Base-by-base conservation (phyloP, 495 filamentous ascomycete genomes). In the Tuber melanosporum region DNA sequence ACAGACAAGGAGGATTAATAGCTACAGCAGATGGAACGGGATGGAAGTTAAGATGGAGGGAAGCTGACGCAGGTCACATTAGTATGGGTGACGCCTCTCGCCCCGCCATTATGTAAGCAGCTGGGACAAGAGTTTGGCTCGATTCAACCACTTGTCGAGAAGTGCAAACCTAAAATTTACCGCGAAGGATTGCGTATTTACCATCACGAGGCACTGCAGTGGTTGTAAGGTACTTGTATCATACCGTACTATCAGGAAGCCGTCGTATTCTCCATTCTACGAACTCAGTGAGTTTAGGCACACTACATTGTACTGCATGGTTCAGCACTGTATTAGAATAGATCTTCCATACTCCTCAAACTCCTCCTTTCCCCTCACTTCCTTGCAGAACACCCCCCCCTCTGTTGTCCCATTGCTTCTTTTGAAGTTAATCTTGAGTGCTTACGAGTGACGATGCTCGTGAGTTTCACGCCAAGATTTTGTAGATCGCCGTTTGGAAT, bases 91-190 rank as follows among this genome's bases (percentile, higher is more conserved):
- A 73, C 70, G 76, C 78, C 70, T 73, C 76, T 78, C 78, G 71
- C 78, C 77, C 78, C 78, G 73, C 78, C 70, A 74, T 80, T 80
- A 80, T 77, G 75, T 80, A 80, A 79, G 77, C 57, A 71, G 41
- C 75, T 32, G 32, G 3, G 26, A 32, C 57, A 12, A 3, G n/a
- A n/a, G 20, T 52, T 52, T 47, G 45, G 19, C 20, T 20, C 47
- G 2, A 49, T 49, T 15, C 12, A 12, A 15, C 47, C 20, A 49
- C 47, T 22, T 22, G 19, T 19, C 49, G 49, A 57, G 22, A 62
- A 62, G 52, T 6, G 52, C 52, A 14, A 32, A 22, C 3, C 47
- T 9, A n/a, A 26, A 19, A 26, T 15, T 32, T 36, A 2, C 57
- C 14, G 0, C 32, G 5, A 70, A 14, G 26, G 22, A 75, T 32